These are phyloP conservation scores for Mycena amicta DNA, from an alignment of 768 basidiomycete genomes.

Conservation along the genomic window DNA sequence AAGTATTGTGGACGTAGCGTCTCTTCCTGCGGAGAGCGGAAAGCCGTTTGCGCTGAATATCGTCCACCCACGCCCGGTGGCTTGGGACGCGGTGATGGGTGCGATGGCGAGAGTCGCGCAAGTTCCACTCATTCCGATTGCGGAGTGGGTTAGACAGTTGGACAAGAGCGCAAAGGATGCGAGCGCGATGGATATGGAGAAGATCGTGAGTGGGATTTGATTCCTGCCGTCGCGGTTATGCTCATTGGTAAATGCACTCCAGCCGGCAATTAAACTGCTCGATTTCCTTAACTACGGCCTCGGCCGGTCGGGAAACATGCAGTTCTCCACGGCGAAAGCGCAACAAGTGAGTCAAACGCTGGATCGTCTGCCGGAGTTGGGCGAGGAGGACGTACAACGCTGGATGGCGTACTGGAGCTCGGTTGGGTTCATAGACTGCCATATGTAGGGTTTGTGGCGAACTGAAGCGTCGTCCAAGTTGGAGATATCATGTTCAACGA, in stretches of 20 bases:
- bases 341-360: background rate
- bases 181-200: background rate
- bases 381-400: background rate
- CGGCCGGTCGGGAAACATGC: background rate
- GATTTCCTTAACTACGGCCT: background rate
- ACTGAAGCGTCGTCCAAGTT: no score
- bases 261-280: constrained; percentile 5
- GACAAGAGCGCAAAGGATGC: background rate
- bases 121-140: background rate
- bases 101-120: background rate
- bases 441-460: no score
- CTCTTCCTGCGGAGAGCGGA: no score
- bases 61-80: constrained; percentile 34
- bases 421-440: background rate
- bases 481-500: no score
- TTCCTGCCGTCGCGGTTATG: background rate
- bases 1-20: constrained; percentile 31
- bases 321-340: background rate
- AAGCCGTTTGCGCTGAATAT: constrained; percentile 30
- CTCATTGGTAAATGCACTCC: background rate
- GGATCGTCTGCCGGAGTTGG: background rate
- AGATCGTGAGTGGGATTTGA: background rate
- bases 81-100: constrained; percentile 19
- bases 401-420: constrained; percentile 2
- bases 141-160: background rate